phyloP scores from a whole-genome alignment of 2,329 filamentous ascomycete genomes.

The Diaporthe humulicola region DNA sequence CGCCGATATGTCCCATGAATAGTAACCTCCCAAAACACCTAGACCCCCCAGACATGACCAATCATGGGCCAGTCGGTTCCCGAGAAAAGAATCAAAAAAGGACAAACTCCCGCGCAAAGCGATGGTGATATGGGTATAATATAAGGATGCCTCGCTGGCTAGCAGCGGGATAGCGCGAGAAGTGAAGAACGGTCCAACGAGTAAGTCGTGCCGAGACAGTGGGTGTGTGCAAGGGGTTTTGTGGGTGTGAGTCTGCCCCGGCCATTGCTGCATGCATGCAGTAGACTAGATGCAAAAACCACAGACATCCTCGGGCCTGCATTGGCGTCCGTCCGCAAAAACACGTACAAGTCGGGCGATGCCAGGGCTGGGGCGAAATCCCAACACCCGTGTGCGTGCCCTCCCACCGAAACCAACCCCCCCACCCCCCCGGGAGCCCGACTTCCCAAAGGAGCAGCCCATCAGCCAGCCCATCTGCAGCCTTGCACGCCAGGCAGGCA shows the following conservation, averaged over 20 bases:
- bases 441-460: not conserved
- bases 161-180: constrained; percentile 29
- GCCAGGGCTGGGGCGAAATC: not conserved
- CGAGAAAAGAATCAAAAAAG: not conserved
- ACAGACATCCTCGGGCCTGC: not conserved
- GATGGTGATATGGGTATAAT: constrained; percentile 36
- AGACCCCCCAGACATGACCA: not conserved
- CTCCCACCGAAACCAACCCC: too few relatives aligned
- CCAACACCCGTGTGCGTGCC: not conserved
- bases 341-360: constrained; percentile 12
- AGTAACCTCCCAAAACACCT: constrained; percentile 2
- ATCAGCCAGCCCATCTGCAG: constrained; percentile 11
- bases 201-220: not conserved
- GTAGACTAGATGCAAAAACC: not conserved
- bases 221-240: not conserved
- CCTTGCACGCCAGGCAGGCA: constrained; percentile 6
- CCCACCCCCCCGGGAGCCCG: too few relatives aligned
- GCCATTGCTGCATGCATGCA: not conserved
- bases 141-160: constrained; percentile 27
- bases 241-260: not conserved
- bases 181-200: not conserved
- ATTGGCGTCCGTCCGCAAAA: constrained; percentile 18
- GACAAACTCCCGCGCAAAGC: constrained; percentile 34
- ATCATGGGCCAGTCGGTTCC: not conserved
- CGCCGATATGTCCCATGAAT: constrained; percentile 18